Base-by-base conservation (phyloP, 2,329 filamentous ascomycete species). In the Claviceps digitariae region DNA sequence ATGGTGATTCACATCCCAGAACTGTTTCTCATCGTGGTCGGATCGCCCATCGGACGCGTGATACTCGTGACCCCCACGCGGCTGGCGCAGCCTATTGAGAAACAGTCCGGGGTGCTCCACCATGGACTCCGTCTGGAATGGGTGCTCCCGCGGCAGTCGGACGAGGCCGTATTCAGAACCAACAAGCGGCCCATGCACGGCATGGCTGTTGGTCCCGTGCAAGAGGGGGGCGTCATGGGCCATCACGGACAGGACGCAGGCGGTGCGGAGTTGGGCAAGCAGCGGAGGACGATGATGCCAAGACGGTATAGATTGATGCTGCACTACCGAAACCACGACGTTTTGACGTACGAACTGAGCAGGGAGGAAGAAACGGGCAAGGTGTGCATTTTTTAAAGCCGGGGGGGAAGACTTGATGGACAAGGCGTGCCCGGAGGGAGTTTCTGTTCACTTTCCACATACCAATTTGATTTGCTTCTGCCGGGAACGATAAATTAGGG, bases 291-390 rank as follows among this genome's bases (percentile, higher is more conserved):
- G 8, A 56, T 60, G 9, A 57, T 62, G 34, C 65, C 71, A 55
- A 71, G 72, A 57, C 73, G 78, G 54, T 90, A 83, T 74, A 72
- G 84, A 55, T 59, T 91, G 54, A 77, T 91, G 64, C 67, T 90
- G 66, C 82, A 87, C 64, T 90, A 84, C 63, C 75, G 76, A 54
- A 81, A 89, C 65, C 81, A 87, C 60, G 77, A 78, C 2, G 76
- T 90, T 29, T 62, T 88, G 58, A 83, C 77, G 55, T 90, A 89
- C 68, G 82, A 87, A 64, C 66, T 89, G 52, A 72, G 67, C 46
- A 69, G 76, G 27, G 66, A 71, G 46, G 64, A 65, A 54, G 58
- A 64, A 54, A 66, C 63, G n/a, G 64, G 63, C 21, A 66, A 65
- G 57, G 43, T 71, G 31, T 69, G 64, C 55, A 61, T 71, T 34